Evolutionary conservation across 2,329 filamentous ascomycete genomes (phyloP).

Genomic region (Peltaster fructicola): DNA sequence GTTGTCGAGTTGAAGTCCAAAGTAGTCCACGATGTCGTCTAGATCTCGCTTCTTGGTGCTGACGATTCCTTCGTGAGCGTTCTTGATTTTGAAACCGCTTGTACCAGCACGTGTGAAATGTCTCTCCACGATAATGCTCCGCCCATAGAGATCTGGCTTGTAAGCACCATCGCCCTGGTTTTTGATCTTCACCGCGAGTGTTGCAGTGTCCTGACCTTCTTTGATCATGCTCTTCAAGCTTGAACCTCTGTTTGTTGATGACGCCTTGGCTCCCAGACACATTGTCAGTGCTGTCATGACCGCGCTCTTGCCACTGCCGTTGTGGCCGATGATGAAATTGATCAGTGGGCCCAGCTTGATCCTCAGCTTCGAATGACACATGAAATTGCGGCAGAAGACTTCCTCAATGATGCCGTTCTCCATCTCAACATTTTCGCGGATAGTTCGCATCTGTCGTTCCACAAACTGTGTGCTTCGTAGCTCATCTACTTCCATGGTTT

Average conservation of each 20-base stretch:
- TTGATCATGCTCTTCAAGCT: slow-evolving; percentile 85
- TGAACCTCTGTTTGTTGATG: slow-evolving; percentile 77
- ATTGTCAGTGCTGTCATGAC: slow-evolving; percentile 83
- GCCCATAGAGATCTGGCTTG: slow-evolving; percentile 63
- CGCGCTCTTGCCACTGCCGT: slow-evolving; percentile 94
- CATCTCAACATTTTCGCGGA: slow-evolving; percentile 49
- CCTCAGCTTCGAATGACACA: slow-evolving; percentile 75
- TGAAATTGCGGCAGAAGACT: slow-evolving; percentile 81
- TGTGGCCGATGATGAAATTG: slow-evolving; percentile 96
- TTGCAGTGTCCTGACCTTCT: slow-evolving; percentile 58
- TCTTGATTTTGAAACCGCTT: slow-evolving; percentile 79
- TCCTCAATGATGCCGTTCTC: slow-evolving; percentile 78
- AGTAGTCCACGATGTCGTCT: slow-evolving; percentile 86
- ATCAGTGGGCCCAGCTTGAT: slow-evolving; percentile 83
- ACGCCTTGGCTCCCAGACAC: slow-evolving; percentile 87
- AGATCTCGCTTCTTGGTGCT: slow-evolving; percentile 75
- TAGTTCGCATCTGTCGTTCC: slow-evolving; percentile 11
- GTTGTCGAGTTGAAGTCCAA: slow-evolving; percentile 86
- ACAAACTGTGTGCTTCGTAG: slow-evolving; percentile 16
- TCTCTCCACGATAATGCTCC: slow-evolving; percentile 77
- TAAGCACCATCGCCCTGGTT: slow-evolving; percentile 78
- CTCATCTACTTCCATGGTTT: slow-evolving; percentile 14
- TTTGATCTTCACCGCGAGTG: slow-evolving; percentile 71
- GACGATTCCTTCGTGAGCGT: slow-evolving; percentile 47
- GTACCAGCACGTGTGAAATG: slow-evolving; percentile 59